These are phyloP conservation scores for Penicillium italicum DNA, from an alignment of 2,329 filamentous ascomycete species.

Conservation along the genomic window DNA sequence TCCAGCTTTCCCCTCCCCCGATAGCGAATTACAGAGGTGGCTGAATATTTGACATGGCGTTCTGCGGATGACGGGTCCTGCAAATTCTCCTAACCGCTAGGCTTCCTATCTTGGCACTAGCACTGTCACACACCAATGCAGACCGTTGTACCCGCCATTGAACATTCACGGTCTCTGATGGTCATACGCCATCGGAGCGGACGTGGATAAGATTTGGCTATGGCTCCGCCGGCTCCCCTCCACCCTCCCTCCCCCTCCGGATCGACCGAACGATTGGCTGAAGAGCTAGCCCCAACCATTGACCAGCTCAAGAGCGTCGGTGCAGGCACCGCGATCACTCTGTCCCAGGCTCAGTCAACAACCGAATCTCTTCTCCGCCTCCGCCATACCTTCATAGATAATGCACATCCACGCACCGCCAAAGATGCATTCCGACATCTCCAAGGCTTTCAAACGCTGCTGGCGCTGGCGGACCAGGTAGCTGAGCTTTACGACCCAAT, in stretches of 20 bases:
- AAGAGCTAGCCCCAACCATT: slow-evolving; percentile 39
- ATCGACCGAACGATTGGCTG: slow-evolving; percentile 34
- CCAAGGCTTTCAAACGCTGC: slow-evolving; percentile 70
- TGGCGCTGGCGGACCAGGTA: slow-evolving; percentile 66
- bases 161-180: slow-evolving; percentile 35
- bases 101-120: slow-evolving; percentile 11
- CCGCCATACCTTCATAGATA: slow-evolving; percentile 60
- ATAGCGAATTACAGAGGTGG: slow-evolving; percentile 7
- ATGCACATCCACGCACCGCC: slow-evolving; percentile 47
- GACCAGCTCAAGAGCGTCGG: slow-evolving; percentile 36
- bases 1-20: slow-evolving; percentile 3
- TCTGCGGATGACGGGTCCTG: slow-evolving; percentile 3
- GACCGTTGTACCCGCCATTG: slow-evolving; percentile 31
- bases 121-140: slow-evolving; percentile 33
- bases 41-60: slow-evolving; percentile 12
- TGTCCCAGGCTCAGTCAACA: slow-evolving; percentile 43
- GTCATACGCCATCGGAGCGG: slow-evolving; percentile 28
- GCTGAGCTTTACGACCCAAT: slow-evolving; percentile 68
- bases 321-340: slow-evolving; percentile 26
- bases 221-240: slow-evolving; percentile 26
- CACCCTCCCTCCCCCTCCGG: slow-evolving; percentile 29
- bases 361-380: slow-evolving; percentile 61
- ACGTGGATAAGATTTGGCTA: slow-evolving; percentile 35
- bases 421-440: slow-evolving; percentile 83
- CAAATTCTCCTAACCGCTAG: slow-evolving; percentile 5